Evolutionary conservation across 1,284 basidiomycete genomes (phyloP).

Genomic region (Rhizopogon parksii): DNA sequence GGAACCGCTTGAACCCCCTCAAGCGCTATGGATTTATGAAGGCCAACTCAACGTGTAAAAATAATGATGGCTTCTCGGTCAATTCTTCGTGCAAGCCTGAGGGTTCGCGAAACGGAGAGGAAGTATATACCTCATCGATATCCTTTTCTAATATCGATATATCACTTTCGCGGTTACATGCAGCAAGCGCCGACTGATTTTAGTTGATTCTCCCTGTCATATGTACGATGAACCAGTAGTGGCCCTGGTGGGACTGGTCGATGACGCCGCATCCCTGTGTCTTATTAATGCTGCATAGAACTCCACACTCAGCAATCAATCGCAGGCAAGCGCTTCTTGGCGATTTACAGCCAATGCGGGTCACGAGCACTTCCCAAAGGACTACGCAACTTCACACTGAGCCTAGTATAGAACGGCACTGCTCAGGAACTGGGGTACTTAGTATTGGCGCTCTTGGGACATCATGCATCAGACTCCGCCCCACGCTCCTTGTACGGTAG

Average conservation of each 20-base stretch:
- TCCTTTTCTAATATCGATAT: no score
- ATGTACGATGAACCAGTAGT: no score
- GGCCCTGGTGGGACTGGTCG: no score
- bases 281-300: background rate
- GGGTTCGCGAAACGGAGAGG: no score
- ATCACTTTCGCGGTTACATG: no score
- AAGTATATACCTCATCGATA: no score
- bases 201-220: no score
- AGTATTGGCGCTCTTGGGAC: slow-evolving; percentile 10
- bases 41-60: no score
- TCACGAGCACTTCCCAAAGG: slow-evolving; percentile 10
- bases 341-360: slow-evolving; percentile 9
- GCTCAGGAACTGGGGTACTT: slow-evolving; percentile 26
- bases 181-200: background rate
- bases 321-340: slow-evolving; percentile 13
- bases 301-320: slow-evolving; percentile 14
- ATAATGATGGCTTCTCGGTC: no score
- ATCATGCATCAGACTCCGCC: background rate
- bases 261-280: background rate
- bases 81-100: no score
- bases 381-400: slow-evolving; percentile 5
- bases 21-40: no score
- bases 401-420: slow-evolving; percentile 11
- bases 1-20: no score
- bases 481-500: background rate